Percentiles rank a stretch among this genome's conserved stretches.
Conservation (phyloP, 1,284 basidiomycete species). For the Pseudozyma tsukubaensis region DNA sequence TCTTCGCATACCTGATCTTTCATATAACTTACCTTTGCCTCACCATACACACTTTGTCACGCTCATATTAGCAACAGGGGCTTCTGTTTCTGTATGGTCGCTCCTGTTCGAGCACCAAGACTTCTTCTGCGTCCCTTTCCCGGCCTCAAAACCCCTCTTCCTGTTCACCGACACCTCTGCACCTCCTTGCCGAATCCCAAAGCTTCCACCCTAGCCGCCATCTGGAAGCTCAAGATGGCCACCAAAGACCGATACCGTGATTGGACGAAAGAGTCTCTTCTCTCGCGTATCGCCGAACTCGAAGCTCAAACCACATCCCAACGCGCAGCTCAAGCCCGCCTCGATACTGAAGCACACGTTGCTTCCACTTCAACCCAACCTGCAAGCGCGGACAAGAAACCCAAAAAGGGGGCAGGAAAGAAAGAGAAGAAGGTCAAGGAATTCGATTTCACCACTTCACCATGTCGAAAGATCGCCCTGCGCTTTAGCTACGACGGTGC, state of each 20-base stretch:
- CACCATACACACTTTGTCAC: not conserved
- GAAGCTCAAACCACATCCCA: slow-evolving; percentile 33
- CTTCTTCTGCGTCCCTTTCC: not conserved
- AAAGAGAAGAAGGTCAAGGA: slow-evolving; percentile 35
- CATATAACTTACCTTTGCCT: not conserved
- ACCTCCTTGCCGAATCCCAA: not conserved
- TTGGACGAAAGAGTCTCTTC: slow-evolving; percentile 48
- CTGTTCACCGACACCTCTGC: not conserved
- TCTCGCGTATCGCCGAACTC: slow-evolving; percentile 55
- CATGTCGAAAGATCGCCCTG: slow-evolving; percentile 87
- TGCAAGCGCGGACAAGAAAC: not conserved
- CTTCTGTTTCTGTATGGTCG: not conserved
- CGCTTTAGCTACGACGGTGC: slow-evolving; percentile 92
- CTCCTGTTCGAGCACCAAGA: no score
- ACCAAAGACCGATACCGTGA: slow-evolving; percentile 45
- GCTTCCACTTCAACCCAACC: not conserved
- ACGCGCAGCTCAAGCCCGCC: slow-evolving; percentile 11
- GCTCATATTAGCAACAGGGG: not conserved
- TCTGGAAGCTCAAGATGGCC: slow-evolving; percentile 51
- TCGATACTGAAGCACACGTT: slow-evolving; percentile 4
- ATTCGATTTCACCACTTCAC: slow-evolving; percentile 77
- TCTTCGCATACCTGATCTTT: not conserved
- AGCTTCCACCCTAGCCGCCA: slow-evolving; percentile 7
- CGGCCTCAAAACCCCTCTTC: not conserved
- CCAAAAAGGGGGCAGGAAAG: slow-evolving; percentile 16